Evolutionary conservation across 352 stramenopile species (phyloP).

Genomic region (Phytophthora podocarpi): DNA sequence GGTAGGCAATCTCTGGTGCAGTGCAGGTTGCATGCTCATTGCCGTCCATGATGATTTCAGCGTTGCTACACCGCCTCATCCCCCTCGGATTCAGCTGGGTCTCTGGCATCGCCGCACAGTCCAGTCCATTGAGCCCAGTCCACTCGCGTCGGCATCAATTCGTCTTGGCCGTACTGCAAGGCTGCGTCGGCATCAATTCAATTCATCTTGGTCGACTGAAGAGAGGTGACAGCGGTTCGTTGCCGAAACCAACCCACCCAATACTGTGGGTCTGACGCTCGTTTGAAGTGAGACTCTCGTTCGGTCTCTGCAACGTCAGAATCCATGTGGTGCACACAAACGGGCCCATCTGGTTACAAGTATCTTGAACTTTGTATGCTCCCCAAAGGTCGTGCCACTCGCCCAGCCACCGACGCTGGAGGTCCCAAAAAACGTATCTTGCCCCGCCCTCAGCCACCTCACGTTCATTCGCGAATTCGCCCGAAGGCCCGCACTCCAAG

Average conservation of each 20-base stretch:
- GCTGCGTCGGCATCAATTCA: too few species aligned
- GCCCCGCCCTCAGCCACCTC: background rate
- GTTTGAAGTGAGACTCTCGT: constrained; percentile 19
- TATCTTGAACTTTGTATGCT: constrained; percentile 30
- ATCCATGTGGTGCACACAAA: constrained; percentile 19
- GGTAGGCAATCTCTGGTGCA: background rate
- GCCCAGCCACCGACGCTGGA: constrained; percentile 15
- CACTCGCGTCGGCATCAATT: constrained; percentile 6
- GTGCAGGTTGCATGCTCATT: constrained; percentile 35
- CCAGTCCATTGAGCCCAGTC: constrained; percentile 1
- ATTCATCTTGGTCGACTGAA: too few species aligned
- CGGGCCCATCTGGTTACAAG: constrained; percentile 24
- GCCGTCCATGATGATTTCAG: constrained; percentile 19
- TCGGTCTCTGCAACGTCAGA: background rate
- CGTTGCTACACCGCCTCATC: constrained; percentile 23
- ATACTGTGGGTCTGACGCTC: constrained; percentile 2
- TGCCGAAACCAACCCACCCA: constrained; percentile 12
- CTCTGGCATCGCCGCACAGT: too few species aligned
- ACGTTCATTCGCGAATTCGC: constrained; percentile 38
- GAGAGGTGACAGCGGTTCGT: constrained; percentile 19
- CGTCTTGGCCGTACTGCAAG: background rate
- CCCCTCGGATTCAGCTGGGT: constrained; percentile 9
- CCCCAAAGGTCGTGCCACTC: constrained; percentile 25
- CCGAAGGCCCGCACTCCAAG: background rate
- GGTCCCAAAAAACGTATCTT: constrained; percentile 25